Base-by-base conservation (phyloP, 345 rosid species). In the Populus ilicifolia region DNA sequence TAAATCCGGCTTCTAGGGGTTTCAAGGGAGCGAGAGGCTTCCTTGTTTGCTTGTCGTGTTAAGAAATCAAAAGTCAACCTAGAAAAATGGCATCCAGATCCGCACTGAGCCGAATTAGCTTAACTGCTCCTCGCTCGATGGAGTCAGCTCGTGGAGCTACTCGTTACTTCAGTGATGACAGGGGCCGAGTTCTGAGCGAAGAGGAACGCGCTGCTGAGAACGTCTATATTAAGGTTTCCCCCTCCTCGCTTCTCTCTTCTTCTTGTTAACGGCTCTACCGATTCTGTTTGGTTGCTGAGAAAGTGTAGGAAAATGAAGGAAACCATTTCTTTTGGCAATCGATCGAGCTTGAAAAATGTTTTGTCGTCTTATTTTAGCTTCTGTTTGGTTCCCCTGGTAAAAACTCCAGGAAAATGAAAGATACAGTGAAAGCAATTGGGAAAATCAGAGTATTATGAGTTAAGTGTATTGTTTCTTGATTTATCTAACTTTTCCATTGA, bases 191-290 rank as follows among this genome's bases (percentile, higher is more conserved):
- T 70, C 87, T 94, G 50, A 87, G 94, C 78, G 97, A 94, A 73
- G 97, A 94, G 87, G 96, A 94, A 72, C 97, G 89, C 67, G 97
- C 96, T 36, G 87, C 85, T 8, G 98, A 94, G 87, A 86, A 17
- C 85, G 83, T 94, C 65, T 94, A 89, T 84, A 90, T 92, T 70
- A 86, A 92, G 97, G 97, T 90, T 43, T 65, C 2, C 20, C 13
- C 44, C n/a, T 64, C 33, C 36, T 33, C 5, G 36, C 36, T 4
- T 36, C 21, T 35, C 13, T 20, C 23, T 59, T 5, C 38, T 7
- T 36, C 0, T 9, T 61, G 43, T 56, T 61, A 11, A 13, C 21
- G 44, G 20, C 7, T 33, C 33, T 48, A 12, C 0, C 14, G 64
- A 8, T 25, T 56, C 38, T 43, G 41, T 67, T 70, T 74, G 77